Evolutionary conservation across 129 eudicot species (phyloP).

Genomic region (Chrysanthemum lavandulifolium): DNA sequence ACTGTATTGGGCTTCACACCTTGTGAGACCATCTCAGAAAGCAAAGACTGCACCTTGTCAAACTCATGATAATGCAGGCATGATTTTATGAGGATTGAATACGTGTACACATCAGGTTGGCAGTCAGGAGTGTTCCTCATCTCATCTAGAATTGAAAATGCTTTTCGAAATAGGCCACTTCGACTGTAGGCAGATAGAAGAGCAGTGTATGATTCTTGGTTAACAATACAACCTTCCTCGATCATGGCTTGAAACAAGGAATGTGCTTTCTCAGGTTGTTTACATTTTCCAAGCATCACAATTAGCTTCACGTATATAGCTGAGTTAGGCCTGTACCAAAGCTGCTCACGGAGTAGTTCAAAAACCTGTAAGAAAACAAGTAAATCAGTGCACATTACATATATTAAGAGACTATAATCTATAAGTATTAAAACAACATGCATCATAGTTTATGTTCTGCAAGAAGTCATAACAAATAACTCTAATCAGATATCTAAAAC

Average conservation of each 20-base stretch:
- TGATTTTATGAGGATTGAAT: conserved; percentile 89
- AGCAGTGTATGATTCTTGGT: conserved; percentile 84
- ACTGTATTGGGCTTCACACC: conserved; percentile 83
- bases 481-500: too few relatives aligned
- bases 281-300: conserved; percentile 97
- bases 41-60: conserved; percentile 58
- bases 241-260: conserved; percentile 69
- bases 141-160: conserved; percentile 67
- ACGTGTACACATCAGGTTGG: conserved; percentile 83
- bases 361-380: conserved; percentile 58
- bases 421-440: too few relatives aligned
- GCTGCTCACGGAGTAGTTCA: conserved; percentile 91
- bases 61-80: conserved; percentile 77
- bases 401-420: neutral
- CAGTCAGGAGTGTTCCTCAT: conserved; percentile 70
- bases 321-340: conserved; percentile 85
- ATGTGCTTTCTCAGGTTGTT: conserved; percentile 89
- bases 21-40: conserved; percentile 73
- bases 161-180: conserved; percentile 70
- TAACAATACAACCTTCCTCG: conserved; percentile 79
- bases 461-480: too few relatives aligned
- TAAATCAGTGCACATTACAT: neutral
- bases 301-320: conserved; percentile 84
- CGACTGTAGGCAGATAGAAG: conserved; percentile 92
- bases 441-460: too few relatives aligned